phyloP scores from a whole-genome alignment of 768 basidiomycete species.

The Chiua virens region DNA sequence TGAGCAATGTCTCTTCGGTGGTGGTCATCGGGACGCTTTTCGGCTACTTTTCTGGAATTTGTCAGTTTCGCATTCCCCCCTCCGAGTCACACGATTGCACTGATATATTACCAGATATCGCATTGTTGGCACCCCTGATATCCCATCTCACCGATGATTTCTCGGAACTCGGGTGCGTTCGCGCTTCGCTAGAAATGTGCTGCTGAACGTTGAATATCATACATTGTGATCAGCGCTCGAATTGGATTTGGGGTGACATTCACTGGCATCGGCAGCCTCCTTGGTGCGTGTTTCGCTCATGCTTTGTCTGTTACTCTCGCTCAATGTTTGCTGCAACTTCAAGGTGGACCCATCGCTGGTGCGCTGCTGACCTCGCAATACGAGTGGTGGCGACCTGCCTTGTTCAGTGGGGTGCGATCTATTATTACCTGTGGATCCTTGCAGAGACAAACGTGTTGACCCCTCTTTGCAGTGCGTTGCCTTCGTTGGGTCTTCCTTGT shows the following conservation, averaged over 20 bases:
- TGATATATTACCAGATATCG: conserved; percentile 31
- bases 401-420: too few species aligned
- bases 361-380: conserved; percentile 49
- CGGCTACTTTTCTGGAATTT: conserved; percentile 48
- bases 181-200: too few species aligned
- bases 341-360: conserved; percentile 58
- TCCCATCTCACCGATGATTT: conserved; percentile 43
- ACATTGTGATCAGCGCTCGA: conserved; percentile 20
- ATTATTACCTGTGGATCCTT: too few species aligned
- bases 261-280: conserved; percentile 17
- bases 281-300: conserved; percentile 5
- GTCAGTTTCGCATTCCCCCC: conserved; percentile 27
- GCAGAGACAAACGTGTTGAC: too few species aligned
- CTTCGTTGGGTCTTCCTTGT: not conserved
- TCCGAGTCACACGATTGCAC: not conserved
- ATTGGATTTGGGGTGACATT: conserved; percentile 20
- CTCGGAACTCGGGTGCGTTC: conserved; percentile 50
- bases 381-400: too few species aligned
- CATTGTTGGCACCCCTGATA: conserved; percentile 41
- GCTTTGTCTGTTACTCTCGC: too few species aligned
- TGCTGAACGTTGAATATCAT: not conserved
- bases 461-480: not conserved
- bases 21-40: conserved; percentile 41
- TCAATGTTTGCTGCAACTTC: too few species aligned
- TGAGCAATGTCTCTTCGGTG: conserved; percentile 34